Evolutionary conservation across 179 eudicot species (phyloP).

Genomic region (Carnegiea gigantea): DNA sequence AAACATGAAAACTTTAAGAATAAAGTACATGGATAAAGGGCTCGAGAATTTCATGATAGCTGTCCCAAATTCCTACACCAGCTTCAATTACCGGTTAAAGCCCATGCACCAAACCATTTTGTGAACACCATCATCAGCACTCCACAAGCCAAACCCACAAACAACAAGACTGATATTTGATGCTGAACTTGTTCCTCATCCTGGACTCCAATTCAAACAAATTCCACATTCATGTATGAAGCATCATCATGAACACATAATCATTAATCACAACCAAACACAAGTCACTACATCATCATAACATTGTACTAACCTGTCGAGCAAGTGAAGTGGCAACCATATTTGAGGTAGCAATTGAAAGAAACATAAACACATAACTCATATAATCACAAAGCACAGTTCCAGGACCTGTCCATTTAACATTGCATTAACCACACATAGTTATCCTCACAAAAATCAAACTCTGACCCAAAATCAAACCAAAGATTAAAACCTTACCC

Average conservation of each 20-base stretch:
- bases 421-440: slow-evolving; percentile 17
- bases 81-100: slow-evolving; percentile 63
- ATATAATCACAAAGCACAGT: slow-evolving; percentile 91
- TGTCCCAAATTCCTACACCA: slow-evolving; percentile 21
- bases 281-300: not conserved
- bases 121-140: slow-evolving; percentile 68
- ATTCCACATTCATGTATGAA: not conserved
- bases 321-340: slow-evolving; percentile 98
- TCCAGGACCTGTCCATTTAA: slow-evolving; percentile 73
- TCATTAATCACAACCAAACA: slow-evolving; percentile 2
- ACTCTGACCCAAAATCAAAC: not conserved
- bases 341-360: slow-evolving; percentile 95
- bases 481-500: slow-evolving; percentile 41
- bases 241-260: not conserved
- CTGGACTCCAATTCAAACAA: slow-evolving; percentile 38
- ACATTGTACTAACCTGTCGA: slow-evolving; percentile 46
- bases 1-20: slow-evolving; percentile 14
- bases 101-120: slow-evolving; percentile 60
- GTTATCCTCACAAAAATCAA: not conserved
- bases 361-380: slow-evolving; percentile 93
- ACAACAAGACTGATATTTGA: slow-evolving; percentile 87
- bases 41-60: slow-evolving; percentile 14
- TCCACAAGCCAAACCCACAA: slow-evolving; percentile 78
- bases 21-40: not conserved
- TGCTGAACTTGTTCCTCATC: slow-evolving; percentile 88